Conservation (phyloP, 352 stramenopile species). For the Phytophthora pistaciae region DNA sequence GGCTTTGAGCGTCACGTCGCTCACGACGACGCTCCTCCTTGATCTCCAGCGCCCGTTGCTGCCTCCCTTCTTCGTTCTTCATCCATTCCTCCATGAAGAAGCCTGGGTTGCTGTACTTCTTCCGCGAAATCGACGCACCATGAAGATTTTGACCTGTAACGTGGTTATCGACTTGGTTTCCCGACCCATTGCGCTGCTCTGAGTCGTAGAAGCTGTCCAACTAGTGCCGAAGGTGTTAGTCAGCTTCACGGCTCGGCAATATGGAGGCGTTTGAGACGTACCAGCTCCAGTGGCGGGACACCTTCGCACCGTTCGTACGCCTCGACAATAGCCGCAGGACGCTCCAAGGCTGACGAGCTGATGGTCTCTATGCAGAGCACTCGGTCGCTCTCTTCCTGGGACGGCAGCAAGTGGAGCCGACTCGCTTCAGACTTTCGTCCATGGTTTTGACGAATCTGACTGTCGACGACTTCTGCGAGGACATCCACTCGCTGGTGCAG, state of each 20-base stretch:
- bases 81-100: conserved; percentile 76
- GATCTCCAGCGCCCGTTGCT: conserved; percentile 42
- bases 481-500: conserved; percentile 44
- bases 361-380: conserved; percentile 32
- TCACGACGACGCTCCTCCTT: conserved; percentile 44
- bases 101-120: conserved; percentile 68
- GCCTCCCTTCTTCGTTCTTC: conserved; percentile 44
- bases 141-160: background rate
- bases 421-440: conserved; percentile 1
- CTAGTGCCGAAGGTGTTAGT: conserved; percentile 14
- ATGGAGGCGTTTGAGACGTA: conserved; percentile 13
- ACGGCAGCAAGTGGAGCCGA: conserved; percentile 19
- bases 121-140: conserved; percentile 30
- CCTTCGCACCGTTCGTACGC: conserved; percentile 51
- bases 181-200: background rate
- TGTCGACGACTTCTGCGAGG: conserved; percentile 38
- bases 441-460: conserved; percentile 8
- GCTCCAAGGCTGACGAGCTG: conserved; percentile 16
- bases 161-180: conserved; percentile 2
- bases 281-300: conserved; percentile 54
- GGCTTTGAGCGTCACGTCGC: conserved; percentile 20
- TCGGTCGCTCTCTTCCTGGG: conserved; percentile 35
- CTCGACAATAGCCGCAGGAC: conserved; percentile 28
- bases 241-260: background rate
- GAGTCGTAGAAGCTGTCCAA: conserved; percentile 47